Base-by-base conservation (phyloP, 345 rosid species). In the Rubroshorea leprosula region DNA sequence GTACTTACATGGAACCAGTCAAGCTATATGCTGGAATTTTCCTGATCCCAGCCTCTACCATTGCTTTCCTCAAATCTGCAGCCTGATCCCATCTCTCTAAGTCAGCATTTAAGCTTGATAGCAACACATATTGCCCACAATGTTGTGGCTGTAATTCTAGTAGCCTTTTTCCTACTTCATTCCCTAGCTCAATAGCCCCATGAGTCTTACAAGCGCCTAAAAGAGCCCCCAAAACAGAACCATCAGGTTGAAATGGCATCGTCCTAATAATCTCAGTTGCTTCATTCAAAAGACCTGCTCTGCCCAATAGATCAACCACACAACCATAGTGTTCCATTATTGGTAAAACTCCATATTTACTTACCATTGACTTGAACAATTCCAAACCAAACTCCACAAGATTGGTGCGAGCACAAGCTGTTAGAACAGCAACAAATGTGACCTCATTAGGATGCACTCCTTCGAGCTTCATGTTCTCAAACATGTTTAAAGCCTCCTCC, bases 311-410 rank as follows among this genome's bases (percentile, higher is more conserved):
- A 82, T 86, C 89, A 74, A 89, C 87, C 59, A 80, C 63, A 60
- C 95, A 89, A 17, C 91, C 86, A 41, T 84, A 86, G 62, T 84
- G 91, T 60, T 87, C 89, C 75, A 82, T 78, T 55, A 55, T 54
- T 43, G 91, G 91, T 46, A 50, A 49, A 46, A 87, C 67, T 31
- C 69, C 72, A 55, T 73, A 78, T 44, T 63, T 79, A 4, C 43
- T 5, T 35, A 49, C 31, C 69, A 78, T 69, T 1, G 78, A 78
- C 58, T 55, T 47, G 55, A 82, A 82, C 68, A 84, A 12, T 53
- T 71, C 44, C 49, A 76, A 65, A 60, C 89, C 89, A 44, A 72
- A 45, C 38, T 75, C 80, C 54, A 82, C 68, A 21, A 71, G 76
- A 29, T 71, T 67, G 47, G 78, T 68, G 22, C 82, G 77, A 31